Evolutionary conservation across 352 stramenopile genomes (phyloP).

Genomic region (Pythium brassicae): DNA sequence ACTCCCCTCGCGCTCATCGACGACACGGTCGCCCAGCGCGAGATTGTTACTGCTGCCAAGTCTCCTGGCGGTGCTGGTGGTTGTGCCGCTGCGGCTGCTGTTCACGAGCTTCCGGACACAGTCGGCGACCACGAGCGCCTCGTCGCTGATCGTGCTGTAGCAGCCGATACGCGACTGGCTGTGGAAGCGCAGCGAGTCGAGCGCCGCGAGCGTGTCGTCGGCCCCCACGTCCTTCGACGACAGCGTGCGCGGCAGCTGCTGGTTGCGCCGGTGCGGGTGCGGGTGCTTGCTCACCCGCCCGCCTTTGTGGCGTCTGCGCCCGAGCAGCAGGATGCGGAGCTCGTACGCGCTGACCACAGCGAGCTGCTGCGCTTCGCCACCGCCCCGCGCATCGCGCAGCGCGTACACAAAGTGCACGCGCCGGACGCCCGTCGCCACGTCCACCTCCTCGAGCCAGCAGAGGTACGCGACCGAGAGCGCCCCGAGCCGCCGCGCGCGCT

Average conservation of each 20-base stretch:
- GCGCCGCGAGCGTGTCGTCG: conserved; percentile 16
- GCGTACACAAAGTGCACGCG: conserved; percentile 66
- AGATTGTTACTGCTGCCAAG: not conserved
- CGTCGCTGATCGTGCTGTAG: conserved; percentile 67
- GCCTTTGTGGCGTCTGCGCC: conserved; percentile 3
- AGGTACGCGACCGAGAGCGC: conserved; percentile 45
- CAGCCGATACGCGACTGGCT: conserved; percentile 62
- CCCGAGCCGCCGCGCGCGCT: conserved; percentile 40
- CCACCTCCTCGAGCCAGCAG: conserved; percentile 77
- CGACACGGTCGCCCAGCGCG: not conserved
- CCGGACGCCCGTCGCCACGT: conserved; percentile 48
- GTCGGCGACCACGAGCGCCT: conserved; percentile 35
- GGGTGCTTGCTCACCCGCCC: conserved; percentile 5
- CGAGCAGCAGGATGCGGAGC: conserved; percentile 39
- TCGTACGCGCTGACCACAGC: conserved; percentile 66
- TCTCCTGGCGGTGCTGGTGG: not conserved
- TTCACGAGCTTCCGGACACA: conserved; percentile 28
- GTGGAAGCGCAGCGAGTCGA: conserved; percentile 52
- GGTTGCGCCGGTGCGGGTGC: not conserved
- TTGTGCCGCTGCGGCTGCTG: conserved; percentile 1
- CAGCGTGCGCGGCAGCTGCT: conserved; percentile 2
- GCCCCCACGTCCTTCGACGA: not conserved
- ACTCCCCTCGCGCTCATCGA: too few species aligned
- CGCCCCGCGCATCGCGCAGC: conserved; percentile 25
- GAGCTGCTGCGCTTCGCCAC: conserved; percentile 23